Evolutionary conservation across 2,329 filamentous ascomycete species (phyloP).

Genomic region (Aspergillus ochraceus): DNA sequence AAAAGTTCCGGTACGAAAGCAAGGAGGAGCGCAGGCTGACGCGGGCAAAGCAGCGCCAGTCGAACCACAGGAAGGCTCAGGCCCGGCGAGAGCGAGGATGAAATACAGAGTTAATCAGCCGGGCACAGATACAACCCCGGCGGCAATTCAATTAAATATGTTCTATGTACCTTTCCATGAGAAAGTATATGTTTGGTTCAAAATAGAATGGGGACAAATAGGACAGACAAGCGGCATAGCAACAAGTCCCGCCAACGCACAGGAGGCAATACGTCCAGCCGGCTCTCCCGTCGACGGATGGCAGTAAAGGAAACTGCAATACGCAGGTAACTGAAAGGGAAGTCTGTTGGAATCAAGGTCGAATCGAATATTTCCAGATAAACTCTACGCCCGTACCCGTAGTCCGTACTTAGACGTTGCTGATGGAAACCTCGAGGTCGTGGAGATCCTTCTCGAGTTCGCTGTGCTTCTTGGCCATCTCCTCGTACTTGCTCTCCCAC

Average conservation of each 20-base stretch:
- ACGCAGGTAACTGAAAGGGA: slow-evolving; percentile 25
- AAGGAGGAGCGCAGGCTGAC: slow-evolving; percentile 74
- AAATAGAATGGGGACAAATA: slow-evolving; percentile 18
- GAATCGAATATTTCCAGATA: slow-evolving; percentile 28
- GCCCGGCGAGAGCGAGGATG: slow-evolving; percentile 45
- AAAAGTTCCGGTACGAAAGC: slow-evolving; percentile 89
- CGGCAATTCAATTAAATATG: slow-evolving; percentile 11
- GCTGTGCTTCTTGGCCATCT: slow-evolving; percentile 88
- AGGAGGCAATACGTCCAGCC: slow-evolving; percentile 17
- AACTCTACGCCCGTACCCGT: slow-evolving; percentile 32
- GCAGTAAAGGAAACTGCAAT: slow-evolving; percentile 26
- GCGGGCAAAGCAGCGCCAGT: slow-evolving; percentile 62
- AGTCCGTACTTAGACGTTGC: slow-evolving; percentile 71
- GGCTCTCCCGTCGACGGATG: slow-evolving; percentile 17
- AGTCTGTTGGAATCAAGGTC: slow-evolving; percentile 26
- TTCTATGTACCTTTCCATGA: slow-evolving; percentile 16
- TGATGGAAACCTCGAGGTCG: slow-evolving; percentile 86
- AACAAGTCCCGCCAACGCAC: slow-evolving; percentile 16
- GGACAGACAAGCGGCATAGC: slow-evolving; percentile 11
- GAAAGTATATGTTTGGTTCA: slow-evolving; percentile 10
- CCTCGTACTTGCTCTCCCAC: slow-evolving; percentile 98
- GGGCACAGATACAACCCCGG: neutral
- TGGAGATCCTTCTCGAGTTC: slow-evolving; percentile 85
- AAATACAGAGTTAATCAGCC: neutral
- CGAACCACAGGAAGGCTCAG: slow-evolving; percentile 70